Percentiles rank a stretch among this genome's conserved stretches.
phyloP scores from a whole-genome alignment of 306 rosid genomes.

The Medicago ruthenica region DNA sequence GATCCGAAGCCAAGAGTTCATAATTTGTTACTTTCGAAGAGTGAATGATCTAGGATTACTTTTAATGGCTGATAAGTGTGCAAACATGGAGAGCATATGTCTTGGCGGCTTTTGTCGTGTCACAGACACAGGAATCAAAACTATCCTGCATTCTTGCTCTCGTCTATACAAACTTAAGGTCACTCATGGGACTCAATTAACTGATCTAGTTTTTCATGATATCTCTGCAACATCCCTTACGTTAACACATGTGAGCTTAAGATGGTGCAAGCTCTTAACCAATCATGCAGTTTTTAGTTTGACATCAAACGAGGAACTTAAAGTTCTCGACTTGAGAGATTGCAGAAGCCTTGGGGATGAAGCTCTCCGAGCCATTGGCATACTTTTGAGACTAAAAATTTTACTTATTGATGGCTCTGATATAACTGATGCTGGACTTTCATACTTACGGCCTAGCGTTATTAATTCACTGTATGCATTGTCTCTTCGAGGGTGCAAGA shows the following conservation, averaged over 20 bases:
- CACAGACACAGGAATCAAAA: constrained; percentile 95
- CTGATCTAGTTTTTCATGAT: constrained; percentile 90
- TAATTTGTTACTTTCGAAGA: constrained; percentile 71
- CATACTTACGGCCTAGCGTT: constrained; percentile 64
- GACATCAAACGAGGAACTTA: constrained; percentile 82
- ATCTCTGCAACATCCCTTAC: constrained; percentile 91
- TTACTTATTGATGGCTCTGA: constrained; percentile 82
- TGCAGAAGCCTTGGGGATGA: constrained; percentile 90
- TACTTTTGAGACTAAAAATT: constrained; percentile 63
- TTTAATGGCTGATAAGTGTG: constrained; percentile 88
- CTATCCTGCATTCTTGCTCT: constrained; percentile 86
- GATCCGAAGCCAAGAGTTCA: constrained; percentile 83
- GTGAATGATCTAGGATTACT: constrained; percentile 92
- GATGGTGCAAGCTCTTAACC: constrained; percentile 86
- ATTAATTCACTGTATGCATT: constrained; percentile 63
- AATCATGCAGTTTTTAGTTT: constrained; percentile 67
- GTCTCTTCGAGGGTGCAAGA: constrained; percentile 93
- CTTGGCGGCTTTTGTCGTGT: constrained; percentile 98
- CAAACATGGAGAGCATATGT: constrained; percentile 82
- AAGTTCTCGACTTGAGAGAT: constrained; percentile 80
- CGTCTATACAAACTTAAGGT: constrained; percentile 81
- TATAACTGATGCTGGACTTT: constrained; percentile 76
- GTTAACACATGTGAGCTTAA: constrained; percentile 78
- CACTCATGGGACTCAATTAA: constrained; percentile 87
- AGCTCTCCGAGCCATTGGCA: constrained; percentile 71